phyloP scores from a whole-genome alignment of 1,139 yeast genomes.

The Pichia sp. region DNA sequence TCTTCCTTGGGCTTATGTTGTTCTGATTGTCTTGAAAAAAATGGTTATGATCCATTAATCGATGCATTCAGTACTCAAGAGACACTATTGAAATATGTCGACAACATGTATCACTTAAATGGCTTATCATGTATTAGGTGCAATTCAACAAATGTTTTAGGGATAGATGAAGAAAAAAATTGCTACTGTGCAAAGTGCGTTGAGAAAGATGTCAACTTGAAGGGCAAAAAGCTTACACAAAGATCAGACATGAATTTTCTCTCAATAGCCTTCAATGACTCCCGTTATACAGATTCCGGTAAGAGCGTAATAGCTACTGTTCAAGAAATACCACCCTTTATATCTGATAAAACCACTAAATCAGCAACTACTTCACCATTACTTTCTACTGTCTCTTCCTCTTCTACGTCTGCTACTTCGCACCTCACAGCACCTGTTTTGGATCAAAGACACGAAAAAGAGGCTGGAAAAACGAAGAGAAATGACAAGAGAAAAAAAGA shows the following conservation, averaged over 20 bases:
- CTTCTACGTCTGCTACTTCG: too few relatives aligned
- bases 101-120: conserved; percentile 13
- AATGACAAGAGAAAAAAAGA: neutral
- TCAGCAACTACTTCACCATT: too few relatives aligned
- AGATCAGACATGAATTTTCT: conserved; percentile 4
- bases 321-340: neutral
- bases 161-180: conserved; percentile 1
- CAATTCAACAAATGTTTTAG: conserved; percentile 3
- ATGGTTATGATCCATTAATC: conserved; percentile 10
- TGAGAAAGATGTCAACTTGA: neutral
- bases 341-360: neutral
- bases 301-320: neutral
- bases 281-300: conserved; percentile 1
- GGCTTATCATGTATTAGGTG: conserved; percentile 13
- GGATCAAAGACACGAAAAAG: neutral
- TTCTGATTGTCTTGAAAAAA: conserved; percentile 7
- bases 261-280: conserved; percentile 8
- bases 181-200: conserved; percentile 14
- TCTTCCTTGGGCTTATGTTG: conserved; percentile 10
- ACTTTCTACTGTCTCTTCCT: too few relatives aligned
- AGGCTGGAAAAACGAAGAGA: neutral
- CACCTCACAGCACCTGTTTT: too few relatives aligned
- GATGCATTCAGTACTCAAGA: conserved; percentile 9
- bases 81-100: conserved; percentile 11
- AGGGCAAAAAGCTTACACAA: neutral